Percentiles rank a stretch among this genome's conserved stretches.
Conservation (phyloP, 257 asterid genomes). For the Solanum piurae region DNA sequence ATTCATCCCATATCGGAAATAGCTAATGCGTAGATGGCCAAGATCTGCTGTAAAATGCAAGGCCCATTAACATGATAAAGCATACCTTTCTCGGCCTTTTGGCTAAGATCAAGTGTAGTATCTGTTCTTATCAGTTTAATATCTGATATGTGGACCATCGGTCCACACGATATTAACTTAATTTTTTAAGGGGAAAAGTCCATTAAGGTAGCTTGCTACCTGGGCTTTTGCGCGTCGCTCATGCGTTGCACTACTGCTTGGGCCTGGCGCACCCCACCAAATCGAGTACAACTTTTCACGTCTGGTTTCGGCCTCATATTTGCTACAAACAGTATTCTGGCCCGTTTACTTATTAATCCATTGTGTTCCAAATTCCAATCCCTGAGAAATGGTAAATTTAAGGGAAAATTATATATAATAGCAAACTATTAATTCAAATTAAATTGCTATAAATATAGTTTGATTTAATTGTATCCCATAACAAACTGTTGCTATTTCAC, state of each 20-base stretch:
- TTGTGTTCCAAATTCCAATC: too few relatives aligned
- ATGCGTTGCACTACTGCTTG: neutral
- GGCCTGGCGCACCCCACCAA: neutral
- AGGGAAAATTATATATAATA: too few relatives aligned
- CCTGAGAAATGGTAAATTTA: too few relatives aligned
- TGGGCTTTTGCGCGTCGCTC: accelerated
- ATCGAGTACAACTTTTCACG: neutral
- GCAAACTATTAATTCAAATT: too few relatives aligned
- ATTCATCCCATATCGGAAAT: neutral
- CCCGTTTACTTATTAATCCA: too few relatives aligned
- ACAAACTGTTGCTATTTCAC: too few relatives aligned
- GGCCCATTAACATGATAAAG: accelerated
- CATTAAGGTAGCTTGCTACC: neutral
- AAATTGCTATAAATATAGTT: too few relatives aligned
- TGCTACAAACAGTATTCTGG: too few relatives aligned
- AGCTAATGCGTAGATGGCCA: neutral
- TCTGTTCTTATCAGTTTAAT: constrained; percentile 34
- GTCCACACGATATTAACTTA: neutral
- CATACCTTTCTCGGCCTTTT: constrained; percentile 32
- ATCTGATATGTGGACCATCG: constrained; percentile 6
- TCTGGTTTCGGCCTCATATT: too few relatives aligned
- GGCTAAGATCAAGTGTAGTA: constrained; percentile 34
- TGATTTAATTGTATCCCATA: too few relatives aligned
- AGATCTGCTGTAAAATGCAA: neutral
- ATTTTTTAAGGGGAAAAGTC: neutral